These are phyloP conservation scores for Puccinia triticina DNA, from an alignment of 1,284 basidiomycete genomes.

Conservation along the genomic window DNA sequence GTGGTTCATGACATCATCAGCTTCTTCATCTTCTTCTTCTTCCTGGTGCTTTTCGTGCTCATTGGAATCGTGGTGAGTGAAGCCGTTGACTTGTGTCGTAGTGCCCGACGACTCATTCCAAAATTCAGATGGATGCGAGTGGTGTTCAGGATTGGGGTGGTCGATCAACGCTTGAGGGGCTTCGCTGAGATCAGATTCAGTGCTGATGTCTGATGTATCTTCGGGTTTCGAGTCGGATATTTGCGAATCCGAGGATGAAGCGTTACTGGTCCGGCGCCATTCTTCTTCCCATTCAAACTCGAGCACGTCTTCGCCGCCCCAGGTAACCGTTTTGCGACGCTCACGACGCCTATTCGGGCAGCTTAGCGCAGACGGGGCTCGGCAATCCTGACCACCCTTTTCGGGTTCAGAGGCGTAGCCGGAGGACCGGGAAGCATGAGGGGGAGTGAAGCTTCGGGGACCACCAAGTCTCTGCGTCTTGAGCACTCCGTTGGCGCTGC, in stretches of 20 bases:
- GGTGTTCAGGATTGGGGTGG: neutral
- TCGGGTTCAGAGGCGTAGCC: conserved; percentile 17
- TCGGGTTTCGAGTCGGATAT: conserved; percentile 5
- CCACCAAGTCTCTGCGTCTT: conserved; percentile 48
- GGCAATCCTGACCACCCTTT: neutral
- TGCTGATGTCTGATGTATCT: conserved; percentile 17
- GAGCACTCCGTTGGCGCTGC: conserved; percentile 34
- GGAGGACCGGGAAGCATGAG: conserved; percentile 18
- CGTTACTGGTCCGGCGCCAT: conserved; percentile 29
- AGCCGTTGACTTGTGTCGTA: neutral
- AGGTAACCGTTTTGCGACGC: conserved; percentile 46
- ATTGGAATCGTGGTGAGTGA: neutral
- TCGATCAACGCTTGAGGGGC: neutral
- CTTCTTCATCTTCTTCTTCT: neutral
- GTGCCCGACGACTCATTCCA: neutral
- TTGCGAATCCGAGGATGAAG: conserved; percentile 40
- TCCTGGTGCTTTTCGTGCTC: neutral
- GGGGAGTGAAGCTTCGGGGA: conserved; percentile 46
- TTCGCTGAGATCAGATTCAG: conserved; percentile 15
- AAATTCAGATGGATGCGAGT: neutral
- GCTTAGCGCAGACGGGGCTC: conserved; percentile 32
- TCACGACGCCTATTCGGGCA: conserved; percentile 30
- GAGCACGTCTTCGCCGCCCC: conserved; percentile 49
- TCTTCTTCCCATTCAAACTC: conserved; percentile 49
- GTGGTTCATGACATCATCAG: conserved; percentile 11